These are phyloP conservation scores for Penium margaritaceum DNA, from an alignment of 139 green algal genomes.

Conservation along the genomic window DNA sequence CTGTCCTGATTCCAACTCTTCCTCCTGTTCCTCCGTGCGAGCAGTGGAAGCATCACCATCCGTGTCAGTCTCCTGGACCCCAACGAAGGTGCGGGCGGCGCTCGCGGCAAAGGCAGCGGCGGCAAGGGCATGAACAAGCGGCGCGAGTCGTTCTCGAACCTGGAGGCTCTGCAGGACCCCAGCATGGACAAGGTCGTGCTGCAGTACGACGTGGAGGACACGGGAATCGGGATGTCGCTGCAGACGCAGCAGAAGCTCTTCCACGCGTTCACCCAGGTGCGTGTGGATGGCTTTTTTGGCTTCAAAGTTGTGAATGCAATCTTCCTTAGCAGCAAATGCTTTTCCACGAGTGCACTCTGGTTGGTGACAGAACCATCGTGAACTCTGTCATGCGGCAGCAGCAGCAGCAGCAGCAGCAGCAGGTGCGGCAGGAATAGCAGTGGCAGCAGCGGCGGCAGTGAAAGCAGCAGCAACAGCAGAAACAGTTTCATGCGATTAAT, in stretches of 20 bases:
- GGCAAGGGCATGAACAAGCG: too few species aligned
- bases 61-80: not conserved
- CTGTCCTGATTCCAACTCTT: too few species aligned
- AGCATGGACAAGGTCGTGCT: constrained; percentile 8
- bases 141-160: not conserved
- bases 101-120: too few species aligned
- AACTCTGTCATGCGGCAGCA: not conserved
- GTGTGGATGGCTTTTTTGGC: not conserved
- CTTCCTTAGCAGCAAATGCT: not conserved
- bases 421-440: not conserved
- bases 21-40: too few species aligned
- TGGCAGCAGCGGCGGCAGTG: not conserved
- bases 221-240: not conserved
- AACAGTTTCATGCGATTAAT: constrained; percentile 1
- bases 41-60: not conserved
- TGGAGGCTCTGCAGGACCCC: not conserved
- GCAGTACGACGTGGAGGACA: constrained; percentile 15
- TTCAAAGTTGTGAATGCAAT: not conserved
- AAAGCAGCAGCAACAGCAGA: not conserved
- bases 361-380: not conserved
- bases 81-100: not conserved
- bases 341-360: not conserved
- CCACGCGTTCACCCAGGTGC: constrained; percentile 23
- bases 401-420: not conserved
- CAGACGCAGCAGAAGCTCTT: constrained; percentile 1